Evolutionary conservation across 1,284 basidiomycete genomes (phyloP), one percentile per base, ranked within the genome.

Genomic region (Tilletia caries): DNA sequence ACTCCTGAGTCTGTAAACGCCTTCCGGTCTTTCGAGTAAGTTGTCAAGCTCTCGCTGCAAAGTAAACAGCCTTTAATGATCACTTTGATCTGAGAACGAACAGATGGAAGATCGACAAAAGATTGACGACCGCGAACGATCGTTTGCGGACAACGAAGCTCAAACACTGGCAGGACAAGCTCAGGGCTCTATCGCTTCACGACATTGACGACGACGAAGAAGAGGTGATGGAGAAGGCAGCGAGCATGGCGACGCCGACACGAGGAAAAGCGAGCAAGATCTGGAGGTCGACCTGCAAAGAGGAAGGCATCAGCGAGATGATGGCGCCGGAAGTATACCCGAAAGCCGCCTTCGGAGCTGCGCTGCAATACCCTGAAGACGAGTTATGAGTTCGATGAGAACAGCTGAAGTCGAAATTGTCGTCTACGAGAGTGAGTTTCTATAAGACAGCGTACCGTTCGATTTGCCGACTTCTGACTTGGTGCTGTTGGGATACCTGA

Each of bases 1-100:
- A 91, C 92, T 84, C 88, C 88, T 52, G 88, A 88, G 66, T 87
- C 89, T 69, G 91, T 96, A 72, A 91, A 92, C 75, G 88, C 88
- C 23, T 98, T 97, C 87, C 87, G 91, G 73, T 87, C 90, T 77
- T 89, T 89, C 71, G 91, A 97, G 93, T 91, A 69, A 50, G 86
- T 80, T 58, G n/a, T n/a, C n/a, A n/a, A n/a, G n/a, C n/a, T 15
- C 20, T 15, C 66, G 20, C 43, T 13, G 13, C 20, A 32, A 32
- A 2, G n/a, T n/a, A 34, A 32, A 5, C 5, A 2, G 5, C 8
- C 10, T 4, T 27, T 15, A 23, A 27, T 27, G 29, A 25, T 33
- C 41, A 34, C 6, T 10, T 3, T 54, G 20, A 25, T 27, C 25
- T 4, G 48, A 1, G 13, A 8, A n/a, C 52, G n/a, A n/a, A n/a